Evolutionary conservation across 208 protist species (phyloP), one percentile per base, ranked within the genome.

Genomic region (Trypanosomatidae sp.): DNA sequence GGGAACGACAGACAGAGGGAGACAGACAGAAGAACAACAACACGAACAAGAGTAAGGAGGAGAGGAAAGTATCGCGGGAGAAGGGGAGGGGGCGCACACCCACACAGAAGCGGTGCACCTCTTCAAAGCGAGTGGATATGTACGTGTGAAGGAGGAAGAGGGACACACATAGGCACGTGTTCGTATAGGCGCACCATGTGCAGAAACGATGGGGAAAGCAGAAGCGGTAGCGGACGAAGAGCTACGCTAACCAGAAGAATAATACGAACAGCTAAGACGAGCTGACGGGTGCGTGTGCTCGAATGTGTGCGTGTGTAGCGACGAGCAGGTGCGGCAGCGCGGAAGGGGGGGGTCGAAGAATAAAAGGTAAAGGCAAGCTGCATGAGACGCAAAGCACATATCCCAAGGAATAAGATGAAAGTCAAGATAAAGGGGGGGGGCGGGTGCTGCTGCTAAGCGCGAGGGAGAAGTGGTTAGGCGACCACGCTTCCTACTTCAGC

Each of bases 301-400:
- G 58, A 41, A 30, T 62, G 58, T 3, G 30, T 62, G 58, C 22
- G 62, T 50, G 62, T 22, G 41, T 30, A 6, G 62, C 8, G 41
- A 8, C 43, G 58, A 43, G 46, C 28, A 41, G 17, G 52, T 56
- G 19, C 44, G 41, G 39, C 41, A 67, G n/a, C 43, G 28, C 7
- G 0, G 19, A 71, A 67, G 55, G 17, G 53, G 50, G 43, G 43
- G 9, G 52, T n/a, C 52, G 19, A 66, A 43, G 36, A 64, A 47
- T n/a, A 53, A 58, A 36, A 25, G 66, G 73, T 46, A 71, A 33
- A 73, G 53, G 9, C 25, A 59, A 33, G 5, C 53, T 33, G 53
- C 3, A 3, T 4, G 12, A 59, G 25, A 33, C 10, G 25, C 53
- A 13, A 59, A 7, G 33, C 2, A 25, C 53, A 10, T 25, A 33